A percentile compares a stretch with the other conserved stretches of the same genome.
phyloP scores from a whole-genome alignment of 83 land plant genomes.

The Picea abies region DNA sequence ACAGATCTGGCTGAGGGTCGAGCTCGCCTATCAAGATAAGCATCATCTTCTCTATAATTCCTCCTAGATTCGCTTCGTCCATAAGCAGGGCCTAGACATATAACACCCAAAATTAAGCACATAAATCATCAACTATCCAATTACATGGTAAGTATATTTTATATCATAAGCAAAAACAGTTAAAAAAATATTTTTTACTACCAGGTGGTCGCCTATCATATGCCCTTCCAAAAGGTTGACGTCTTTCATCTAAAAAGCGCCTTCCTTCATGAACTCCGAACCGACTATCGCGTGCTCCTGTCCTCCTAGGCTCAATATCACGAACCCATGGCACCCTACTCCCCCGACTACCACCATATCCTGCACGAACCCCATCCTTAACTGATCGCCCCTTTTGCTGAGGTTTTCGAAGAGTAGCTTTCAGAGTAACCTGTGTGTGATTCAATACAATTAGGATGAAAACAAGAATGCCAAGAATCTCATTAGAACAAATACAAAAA shows the following conservation, averaged over 20 bases:
- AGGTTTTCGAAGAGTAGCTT: conserved; percentile 43
- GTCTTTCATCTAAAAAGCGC: background rate
- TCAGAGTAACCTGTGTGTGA: conserved; percentile 33
- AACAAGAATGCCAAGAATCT: background rate
- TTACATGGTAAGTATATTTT: background rate
- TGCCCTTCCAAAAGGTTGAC: background rate
- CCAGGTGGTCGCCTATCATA: conserved; percentile 15
- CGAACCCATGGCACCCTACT: conserved; percentile 16
- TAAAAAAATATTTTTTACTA: background rate
- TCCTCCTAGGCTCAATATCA: background rate
- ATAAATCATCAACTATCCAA: background rate
- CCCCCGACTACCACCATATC: conserved; percentile 17
- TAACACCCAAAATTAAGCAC: background rate
- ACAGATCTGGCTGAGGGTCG: conserved; percentile 20
- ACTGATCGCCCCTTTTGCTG: conserved; percentile 31
- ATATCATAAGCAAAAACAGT: background rate
- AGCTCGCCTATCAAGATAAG: background rate
- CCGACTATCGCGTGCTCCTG: background rate
- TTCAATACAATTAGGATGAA: background rate
- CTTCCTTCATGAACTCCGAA: background rate
- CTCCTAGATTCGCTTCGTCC: conserved; percentile 10
- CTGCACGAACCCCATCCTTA: conserved; percentile 13
- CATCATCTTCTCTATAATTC: conserved; percentile 17
- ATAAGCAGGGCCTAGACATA: conserved; percentile 6
- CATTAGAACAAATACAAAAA: background rate